phyloP scores from a whole-genome alignment of 73 alveolate genomes.

The Paramecium biaurelia region DNA sequence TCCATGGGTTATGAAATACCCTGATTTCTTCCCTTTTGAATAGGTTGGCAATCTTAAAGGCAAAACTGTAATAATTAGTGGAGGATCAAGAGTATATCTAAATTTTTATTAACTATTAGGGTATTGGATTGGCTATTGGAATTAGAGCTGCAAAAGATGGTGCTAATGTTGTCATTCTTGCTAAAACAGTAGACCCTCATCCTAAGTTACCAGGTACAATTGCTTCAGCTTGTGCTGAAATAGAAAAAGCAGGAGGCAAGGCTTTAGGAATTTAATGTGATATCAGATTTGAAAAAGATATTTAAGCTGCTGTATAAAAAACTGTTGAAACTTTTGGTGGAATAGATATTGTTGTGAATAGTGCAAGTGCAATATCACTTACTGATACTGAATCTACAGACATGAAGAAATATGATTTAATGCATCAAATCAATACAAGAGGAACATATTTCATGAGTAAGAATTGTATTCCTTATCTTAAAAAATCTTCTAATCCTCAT shows the following conservation, averaged over 20 bases:
- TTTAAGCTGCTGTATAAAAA: slow-evolving; percentile 77
- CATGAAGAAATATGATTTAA: slow-evolving; percentile 79
- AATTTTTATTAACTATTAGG: background rate
- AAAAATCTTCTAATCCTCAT: slow-evolving; percentile 82
- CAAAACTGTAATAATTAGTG: slow-evolving; percentile 82
- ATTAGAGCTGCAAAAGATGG: slow-evolving; percentile 87
- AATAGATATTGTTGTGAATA: slow-evolving; percentile 83
- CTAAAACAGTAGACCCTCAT: slow-evolving; percentile 86
- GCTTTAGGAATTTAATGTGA: slow-evolving; percentile 85
- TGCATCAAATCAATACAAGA: slow-evolving; percentile 79
- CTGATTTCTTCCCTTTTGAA: background rate
- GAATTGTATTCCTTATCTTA: slow-evolving; percentile 78
- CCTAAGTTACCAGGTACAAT: slow-evolving; percentile 83
- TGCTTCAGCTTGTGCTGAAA: slow-evolving; percentile 86
- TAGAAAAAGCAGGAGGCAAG: slow-evolving; percentile 81
- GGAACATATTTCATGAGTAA: slow-evolving; percentile 83
- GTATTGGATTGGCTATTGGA: slow-evolving; percentile 89
- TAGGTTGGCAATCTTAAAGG: slow-evolving; percentile 75
- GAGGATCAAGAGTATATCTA: slow-evolving; percentile 81
- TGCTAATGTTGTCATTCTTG: slow-evolving; percentile 88
- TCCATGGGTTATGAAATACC: slow-evolving; percentile 54
- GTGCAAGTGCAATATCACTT: slow-evolving; percentile 83
- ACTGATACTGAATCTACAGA: slow-evolving; percentile 70
- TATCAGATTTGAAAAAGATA: slow-evolving; percentile 84
- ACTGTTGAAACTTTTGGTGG: slow-evolving; percentile 86